phyloP scores from a whole-genome alignment of 306 rosid species.

The Albizia julibrissin region DNA sequence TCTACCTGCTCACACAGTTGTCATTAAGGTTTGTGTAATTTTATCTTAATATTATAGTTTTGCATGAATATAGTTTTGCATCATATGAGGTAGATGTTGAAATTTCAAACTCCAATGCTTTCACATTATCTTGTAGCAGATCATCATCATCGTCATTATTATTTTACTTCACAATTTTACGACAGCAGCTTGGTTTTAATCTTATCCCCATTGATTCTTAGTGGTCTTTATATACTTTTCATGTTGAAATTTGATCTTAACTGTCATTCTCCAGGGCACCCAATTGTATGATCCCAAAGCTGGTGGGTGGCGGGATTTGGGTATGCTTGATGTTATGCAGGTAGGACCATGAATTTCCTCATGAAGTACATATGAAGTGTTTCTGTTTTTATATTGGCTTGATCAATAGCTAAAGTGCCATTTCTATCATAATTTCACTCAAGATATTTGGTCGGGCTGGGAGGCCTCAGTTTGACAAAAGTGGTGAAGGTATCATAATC shows the following conservation, averaged over 20 bases:
- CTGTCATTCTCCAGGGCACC: slow-evolving; percentile 69
- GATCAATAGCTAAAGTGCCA: neutral
- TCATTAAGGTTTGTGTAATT: slow-evolving; percentile 74
- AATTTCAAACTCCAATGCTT: neutral
- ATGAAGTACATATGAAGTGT: slow-evolving; percentile 15
- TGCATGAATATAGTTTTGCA: neutral
- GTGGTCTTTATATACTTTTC: slow-evolving; percentile 26
- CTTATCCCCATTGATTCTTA: slow-evolving; percentile 11
- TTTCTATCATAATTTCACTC: slow-evolving; percentile 34
- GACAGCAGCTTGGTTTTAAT: slow-evolving; percentile 6
- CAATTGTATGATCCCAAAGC: slow-evolving; percentile 98
- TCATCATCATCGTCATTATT: neutral
- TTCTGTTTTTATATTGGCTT: slow-evolving; percentile 15
- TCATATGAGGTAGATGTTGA: slow-evolving; percentile 24
- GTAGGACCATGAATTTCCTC: slow-evolving; percentile 42
- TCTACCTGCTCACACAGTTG: slow-evolving; percentile 98
- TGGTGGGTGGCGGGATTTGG: slow-evolving; percentile 97
- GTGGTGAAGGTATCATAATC: slow-evolving; percentile 98
- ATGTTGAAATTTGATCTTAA: slow-evolving; percentile 20
- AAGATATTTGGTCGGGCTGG: slow-evolving; percentile 99
- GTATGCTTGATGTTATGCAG: slow-evolving; percentile 99
- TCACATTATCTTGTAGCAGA: slow-evolving; percentile 1
- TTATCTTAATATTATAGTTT: neutral
- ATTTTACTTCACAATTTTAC: slow-evolving; percentile 19
- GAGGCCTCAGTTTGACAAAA: slow-evolving; percentile 95